Conservation (phyloP, 1,284 basidiomycete genomes). For the Heterobasidion occidentale region DNA sequence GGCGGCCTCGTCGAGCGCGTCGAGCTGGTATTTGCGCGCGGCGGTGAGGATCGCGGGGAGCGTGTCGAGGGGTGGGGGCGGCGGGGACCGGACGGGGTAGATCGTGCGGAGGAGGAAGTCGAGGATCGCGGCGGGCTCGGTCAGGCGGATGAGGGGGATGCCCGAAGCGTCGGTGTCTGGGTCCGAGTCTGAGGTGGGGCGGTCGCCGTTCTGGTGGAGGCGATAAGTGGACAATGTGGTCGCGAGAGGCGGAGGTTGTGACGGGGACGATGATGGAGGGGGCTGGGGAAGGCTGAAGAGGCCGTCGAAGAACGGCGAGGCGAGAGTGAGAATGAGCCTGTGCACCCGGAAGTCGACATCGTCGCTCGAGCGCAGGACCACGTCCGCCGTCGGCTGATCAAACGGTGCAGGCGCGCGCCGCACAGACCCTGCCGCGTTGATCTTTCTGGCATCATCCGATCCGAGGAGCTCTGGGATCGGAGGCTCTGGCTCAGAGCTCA, state of each 20-base stretch:
- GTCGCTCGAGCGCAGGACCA: slow-evolving; percentile 28
- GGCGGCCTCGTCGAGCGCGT: not conserved
- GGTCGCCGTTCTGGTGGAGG: too few species aligned
- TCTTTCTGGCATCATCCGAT: too few species aligned
- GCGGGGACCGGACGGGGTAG: slow-evolving; percentile 4
- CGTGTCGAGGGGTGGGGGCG: not conserved
- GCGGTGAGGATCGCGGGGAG: not conserved
- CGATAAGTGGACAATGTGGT: not conserved
- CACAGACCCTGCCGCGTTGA: too few species aligned
- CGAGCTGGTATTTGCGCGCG: slow-evolving; percentile 1
- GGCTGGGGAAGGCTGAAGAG: slow-evolving; percentile 20
- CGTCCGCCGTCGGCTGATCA: slow-evolving; percentile 19
- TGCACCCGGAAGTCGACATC: slow-evolving; percentile 24
- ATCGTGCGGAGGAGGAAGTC: slow-evolving; percentile 2
- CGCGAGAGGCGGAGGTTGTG: not conserved
- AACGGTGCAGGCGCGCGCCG: not conserved
- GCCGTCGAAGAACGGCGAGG: slow-evolving; percentile 27
- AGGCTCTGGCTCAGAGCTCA: too few species aligned
- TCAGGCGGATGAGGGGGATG: slow-evolving; percentile 1
- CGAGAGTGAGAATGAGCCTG: slow-evolving; percentile 21
- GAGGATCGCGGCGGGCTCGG: not conserved
- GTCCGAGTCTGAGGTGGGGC: too few species aligned
- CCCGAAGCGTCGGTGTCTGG: not conserved
- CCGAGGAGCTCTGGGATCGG: too few species aligned
- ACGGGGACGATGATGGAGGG: not conserved